Evolutionary conservation across 106 monocot genomes (phyloP), one percentile per base, ranked within the genome.

Genomic region (Allium cepa): DNA sequence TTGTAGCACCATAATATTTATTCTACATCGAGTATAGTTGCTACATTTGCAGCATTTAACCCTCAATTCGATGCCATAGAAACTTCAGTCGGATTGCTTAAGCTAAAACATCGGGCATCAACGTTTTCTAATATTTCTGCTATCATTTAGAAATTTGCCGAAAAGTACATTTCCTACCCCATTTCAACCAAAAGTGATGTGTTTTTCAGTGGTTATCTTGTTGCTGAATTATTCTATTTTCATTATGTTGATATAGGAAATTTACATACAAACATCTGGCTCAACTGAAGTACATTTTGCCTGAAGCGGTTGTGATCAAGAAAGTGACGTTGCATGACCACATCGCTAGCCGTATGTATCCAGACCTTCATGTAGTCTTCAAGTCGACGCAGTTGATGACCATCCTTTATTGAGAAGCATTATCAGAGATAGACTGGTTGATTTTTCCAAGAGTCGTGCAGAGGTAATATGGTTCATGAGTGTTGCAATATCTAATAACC

Each of bases 231-330:
- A 14, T 67, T 26, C 69, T 9, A 55, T 8, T 64, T 16, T 28
- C 1, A 28, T 22, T 56, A 10, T 75, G n/a, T 17, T 46, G 45
- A 64, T 56, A 17, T 64, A 84, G 85, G 82, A 90, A 75, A 56
- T 90, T 90, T 28, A 82, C 85, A 53, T 68, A 78, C 58, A 65
- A 36, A 26, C 83, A 85, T 75, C 74, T 90, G 46, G 82, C 85
- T 7, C 85, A 85, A 60, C 53, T 85, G 61, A 90, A 85, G 70
- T 58, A 83, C 63, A 60, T 85, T 27, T 60, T 85, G 53, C 78
- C 85, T 4, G 89, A 90, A 56, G 82, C 75, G 7, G 78, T 90
- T 71, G 69, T 70, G 36, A 67, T 90, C 56, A 90, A 85, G 58
- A 90, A 85, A 49, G 73, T 85, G 55, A 62, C 74, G 67, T 64